Percentiles rank a stretch among this genome's conserved stretches.
Conservation (phyloP, 139 green algal genomes). For the Coelastrella sp. region DNA sequence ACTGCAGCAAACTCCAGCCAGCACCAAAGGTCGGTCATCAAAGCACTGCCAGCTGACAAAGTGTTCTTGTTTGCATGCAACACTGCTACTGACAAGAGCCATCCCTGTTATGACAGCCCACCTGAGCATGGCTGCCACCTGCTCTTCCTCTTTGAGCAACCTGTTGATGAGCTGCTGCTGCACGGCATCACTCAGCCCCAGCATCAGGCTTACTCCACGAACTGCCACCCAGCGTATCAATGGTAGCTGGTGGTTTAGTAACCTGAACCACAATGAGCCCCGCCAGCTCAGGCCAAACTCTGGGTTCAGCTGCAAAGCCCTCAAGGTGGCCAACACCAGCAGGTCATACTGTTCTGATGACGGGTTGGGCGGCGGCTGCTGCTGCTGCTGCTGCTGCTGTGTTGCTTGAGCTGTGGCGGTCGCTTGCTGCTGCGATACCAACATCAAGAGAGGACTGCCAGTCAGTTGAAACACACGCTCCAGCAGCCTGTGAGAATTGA, state of each 20-base stretch:
- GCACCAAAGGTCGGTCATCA: background rate
- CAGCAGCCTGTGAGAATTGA: constrained; percentile 18
- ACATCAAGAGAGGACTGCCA: background rate
- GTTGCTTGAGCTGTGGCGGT: constrained; percentile 20
- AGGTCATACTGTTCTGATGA: constrained; percentile 22
- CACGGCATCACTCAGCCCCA: constrained; percentile 49
- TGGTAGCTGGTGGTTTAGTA: constrained; percentile 62
- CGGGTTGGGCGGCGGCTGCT: constrained; percentile 14
- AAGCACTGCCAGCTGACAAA: background rate
- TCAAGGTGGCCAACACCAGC: constrained; percentile 63
- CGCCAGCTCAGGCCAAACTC: constrained; percentile 54
- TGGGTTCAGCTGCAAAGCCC: constrained; percentile 64
- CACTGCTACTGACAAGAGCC: background rate
- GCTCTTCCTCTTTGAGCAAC: background rate
- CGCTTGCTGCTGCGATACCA: constrained; percentile 24
- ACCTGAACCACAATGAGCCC: constrained; percentile 47
- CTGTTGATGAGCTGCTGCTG: constrained; percentile 16
- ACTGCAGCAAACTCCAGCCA: background rate
- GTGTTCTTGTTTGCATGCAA: background rate
- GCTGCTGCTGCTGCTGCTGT: constrained; percentile 34
- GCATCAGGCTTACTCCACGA: constrained; percentile 55
- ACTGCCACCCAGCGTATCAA: constrained; percentile 68
- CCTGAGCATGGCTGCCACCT: constrained; percentile 3
- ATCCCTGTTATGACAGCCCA: background rate
- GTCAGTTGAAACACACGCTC: constrained; percentile 12